phyloP scores from a whole-genome alignment of 2,329 filamentous ascomycete species.

The Arthrobotrys pseudoclavata region DNA sequence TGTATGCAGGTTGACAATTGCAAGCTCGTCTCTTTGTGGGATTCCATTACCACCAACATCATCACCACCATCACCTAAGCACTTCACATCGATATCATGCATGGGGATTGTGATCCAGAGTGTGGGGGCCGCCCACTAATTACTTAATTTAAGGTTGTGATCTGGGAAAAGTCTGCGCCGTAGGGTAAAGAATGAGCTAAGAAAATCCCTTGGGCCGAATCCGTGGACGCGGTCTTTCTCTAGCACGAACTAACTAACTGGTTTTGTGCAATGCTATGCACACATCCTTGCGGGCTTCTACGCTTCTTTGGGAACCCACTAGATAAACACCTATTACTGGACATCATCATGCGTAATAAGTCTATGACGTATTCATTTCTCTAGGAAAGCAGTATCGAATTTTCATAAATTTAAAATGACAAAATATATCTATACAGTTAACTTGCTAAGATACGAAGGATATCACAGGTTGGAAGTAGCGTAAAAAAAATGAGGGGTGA shows the following conservation, averaged over 20 bases:
- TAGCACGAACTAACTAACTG: constrained; percentile 1
- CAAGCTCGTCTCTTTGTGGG: background rate
- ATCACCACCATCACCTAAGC: background rate
- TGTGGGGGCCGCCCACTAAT: constrained; percentile 37
- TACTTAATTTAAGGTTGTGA: constrained; percentile 54
- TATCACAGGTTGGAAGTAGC: constrained; percentile 13
- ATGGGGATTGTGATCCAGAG: constrained; percentile 16
- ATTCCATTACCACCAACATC: background rate
- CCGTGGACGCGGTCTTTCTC: constrained; percentile 10
- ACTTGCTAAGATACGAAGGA: constrained; percentile 26
- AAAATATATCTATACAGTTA: constrained; percentile 31
- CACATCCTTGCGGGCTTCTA: background rate
- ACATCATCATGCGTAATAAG: background rate
- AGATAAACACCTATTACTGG: background rate
- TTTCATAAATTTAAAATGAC: background rate
- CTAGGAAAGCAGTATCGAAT: background rate
- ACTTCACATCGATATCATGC: constrained; percentile 25
- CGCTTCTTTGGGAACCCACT: background rate
- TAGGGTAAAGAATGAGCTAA: background rate
- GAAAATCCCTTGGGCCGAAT: constrained; percentile 13
- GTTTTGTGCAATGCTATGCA: constrained; percentile 8
- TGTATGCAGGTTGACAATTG: constrained; percentile 19
- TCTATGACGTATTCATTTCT: background rate
- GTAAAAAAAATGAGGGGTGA: background rate
- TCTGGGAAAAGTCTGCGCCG: constrained; percentile 32